These are phyloP conservation scores for Carallia pectinifolia DNA, from an alignment of 345 rosid genomes.

Conservation along the genomic window DNA sequence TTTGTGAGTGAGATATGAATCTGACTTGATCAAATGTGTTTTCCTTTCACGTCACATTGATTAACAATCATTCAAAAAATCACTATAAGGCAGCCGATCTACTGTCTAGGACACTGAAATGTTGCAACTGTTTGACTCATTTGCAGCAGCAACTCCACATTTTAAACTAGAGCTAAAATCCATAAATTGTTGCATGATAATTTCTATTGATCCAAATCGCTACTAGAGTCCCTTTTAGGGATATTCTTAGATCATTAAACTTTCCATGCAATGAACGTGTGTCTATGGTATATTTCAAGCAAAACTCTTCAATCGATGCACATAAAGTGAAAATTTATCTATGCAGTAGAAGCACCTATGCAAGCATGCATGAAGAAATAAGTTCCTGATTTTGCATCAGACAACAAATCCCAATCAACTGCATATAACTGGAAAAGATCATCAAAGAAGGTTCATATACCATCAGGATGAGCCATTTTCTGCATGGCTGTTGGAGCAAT, in stretches of 20 bases:
- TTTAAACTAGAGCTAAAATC: too few relatives aligned
- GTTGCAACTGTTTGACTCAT: too few relatives aligned
- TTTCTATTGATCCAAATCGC: too few relatives aligned
- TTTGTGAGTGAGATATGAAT: too few relatives aligned
- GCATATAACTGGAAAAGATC: background rate
- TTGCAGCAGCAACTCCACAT: too few relatives aligned
- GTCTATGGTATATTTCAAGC: too few relatives aligned
- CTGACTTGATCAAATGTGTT: background rate
- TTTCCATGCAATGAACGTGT: too few relatives aligned
- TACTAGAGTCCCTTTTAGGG: too few relatives aligned
- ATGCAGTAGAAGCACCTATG: background rate
- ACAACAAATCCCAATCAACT: background rate
- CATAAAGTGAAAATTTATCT: background rate
- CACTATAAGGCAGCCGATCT: background rate
- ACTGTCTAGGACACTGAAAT: background rate
- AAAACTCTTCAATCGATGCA: background rate
- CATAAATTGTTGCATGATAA: too few relatives aligned
- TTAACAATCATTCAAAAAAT: background rate
- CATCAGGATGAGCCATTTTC: slow-evolving; percentile 98
- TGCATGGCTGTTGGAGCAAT: slow-evolving; percentile 94
- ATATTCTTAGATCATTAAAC: too few relatives aligned
- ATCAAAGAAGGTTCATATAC: slow-evolving; percentile 25
- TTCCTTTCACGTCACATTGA: background rate
- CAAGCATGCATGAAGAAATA: background rate
- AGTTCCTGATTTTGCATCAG: background rate